Conservation (phyloP, 331 rosid species). For the Malus hybrid region DNA sequence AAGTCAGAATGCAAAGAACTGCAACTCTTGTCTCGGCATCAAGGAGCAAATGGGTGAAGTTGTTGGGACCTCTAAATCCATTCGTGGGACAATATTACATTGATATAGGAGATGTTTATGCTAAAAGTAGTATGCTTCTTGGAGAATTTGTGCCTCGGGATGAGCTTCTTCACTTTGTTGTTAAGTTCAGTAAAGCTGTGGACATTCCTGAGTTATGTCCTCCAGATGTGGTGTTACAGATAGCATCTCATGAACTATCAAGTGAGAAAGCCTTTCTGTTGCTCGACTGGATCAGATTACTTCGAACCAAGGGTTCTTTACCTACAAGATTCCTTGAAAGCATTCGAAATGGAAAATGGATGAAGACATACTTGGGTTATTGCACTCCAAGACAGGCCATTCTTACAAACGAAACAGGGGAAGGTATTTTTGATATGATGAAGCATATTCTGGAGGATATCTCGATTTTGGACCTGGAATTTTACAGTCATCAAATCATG, state of each 20-base stretch:
- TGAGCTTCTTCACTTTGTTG: background rate
- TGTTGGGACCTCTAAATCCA: constrained; percentile 13
- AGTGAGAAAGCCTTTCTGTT: constrained; percentile 4
- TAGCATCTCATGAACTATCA: constrained; percentile 9
- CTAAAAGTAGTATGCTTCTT: background rate
- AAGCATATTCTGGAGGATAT: constrained; percentile 1
- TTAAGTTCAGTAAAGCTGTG: background rate
- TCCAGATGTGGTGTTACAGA: constrained; percentile 1
- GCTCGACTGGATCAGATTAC: constrained; percentile 14
- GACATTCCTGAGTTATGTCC: constrained; percentile 10
- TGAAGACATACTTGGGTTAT: constrained; percentile 9
- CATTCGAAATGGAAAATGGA: constrained; percentile 12
- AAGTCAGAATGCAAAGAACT: background rate
- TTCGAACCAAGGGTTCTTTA: background rate
- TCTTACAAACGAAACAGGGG: constrained; percentile 1
- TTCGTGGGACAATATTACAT: background rate
- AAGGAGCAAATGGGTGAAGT: constrained; percentile 12
- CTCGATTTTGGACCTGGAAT: background rate
- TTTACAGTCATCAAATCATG: background rate
- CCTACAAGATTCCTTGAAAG: constrained; percentile 8
- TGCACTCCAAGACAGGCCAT: background rate
- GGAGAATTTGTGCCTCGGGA: constrained; percentile 9
- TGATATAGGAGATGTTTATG: constrained; percentile 8
- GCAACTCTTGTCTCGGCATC: constrained; percentile 6
- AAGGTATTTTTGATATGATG: background rate